Evolutionary conservation across 768 basidiomycete species (phyloP).

Genomic region (Gelatoporia subvermispora): DNA sequence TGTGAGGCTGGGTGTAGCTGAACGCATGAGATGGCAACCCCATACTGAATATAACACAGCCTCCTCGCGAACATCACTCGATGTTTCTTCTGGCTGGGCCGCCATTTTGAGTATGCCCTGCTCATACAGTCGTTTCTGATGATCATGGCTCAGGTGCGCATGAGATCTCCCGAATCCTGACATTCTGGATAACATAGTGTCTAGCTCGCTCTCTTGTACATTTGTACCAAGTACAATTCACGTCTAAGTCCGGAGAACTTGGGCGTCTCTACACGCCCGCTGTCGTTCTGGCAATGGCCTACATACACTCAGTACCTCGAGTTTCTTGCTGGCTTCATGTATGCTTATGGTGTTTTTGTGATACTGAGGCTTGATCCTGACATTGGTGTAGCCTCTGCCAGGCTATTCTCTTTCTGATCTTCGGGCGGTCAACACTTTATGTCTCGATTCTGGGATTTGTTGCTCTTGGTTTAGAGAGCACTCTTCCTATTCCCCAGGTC

Average conservation of each 20-base stretch:
- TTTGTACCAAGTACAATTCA: conserved; percentile 73
- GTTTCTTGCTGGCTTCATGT: conserved; percentile 79
- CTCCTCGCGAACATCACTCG: conserved; percentile 81
- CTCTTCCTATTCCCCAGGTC: conserved; percentile 80
- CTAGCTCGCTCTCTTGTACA: conserved; percentile 74
- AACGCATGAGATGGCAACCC: not conserved
- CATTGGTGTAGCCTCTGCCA: conserved; percentile 46
- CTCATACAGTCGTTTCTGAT: conserved; percentile 81
- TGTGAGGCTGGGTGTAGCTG: conserved; percentile 38
- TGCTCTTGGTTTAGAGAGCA: conserved; percentile 80
- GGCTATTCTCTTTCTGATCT: conserved; percentile 71
- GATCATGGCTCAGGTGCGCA: conserved; percentile 74
- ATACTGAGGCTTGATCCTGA: not conserved
- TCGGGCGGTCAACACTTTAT: conserved; percentile 58
- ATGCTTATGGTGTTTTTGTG: conserved; percentile 15
- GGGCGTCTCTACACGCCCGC: conserved; percentile 56
- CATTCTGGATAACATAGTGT: not conserved
- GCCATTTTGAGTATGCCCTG: conserved; percentile 70
- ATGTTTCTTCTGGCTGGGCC: conserved; percentile 89
- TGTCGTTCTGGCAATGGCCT: conserved; percentile 85
- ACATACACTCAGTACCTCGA: conserved; percentile 76
- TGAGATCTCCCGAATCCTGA: not conserved
- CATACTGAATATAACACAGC: conserved; percentile 28
- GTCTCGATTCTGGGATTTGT: conserved; percentile 66
- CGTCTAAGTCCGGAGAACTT: conserved; percentile 52